Conservation (phyloP, 2,329 filamentous ascomycete genomes). For the Emmonsia crescens region DNA sequence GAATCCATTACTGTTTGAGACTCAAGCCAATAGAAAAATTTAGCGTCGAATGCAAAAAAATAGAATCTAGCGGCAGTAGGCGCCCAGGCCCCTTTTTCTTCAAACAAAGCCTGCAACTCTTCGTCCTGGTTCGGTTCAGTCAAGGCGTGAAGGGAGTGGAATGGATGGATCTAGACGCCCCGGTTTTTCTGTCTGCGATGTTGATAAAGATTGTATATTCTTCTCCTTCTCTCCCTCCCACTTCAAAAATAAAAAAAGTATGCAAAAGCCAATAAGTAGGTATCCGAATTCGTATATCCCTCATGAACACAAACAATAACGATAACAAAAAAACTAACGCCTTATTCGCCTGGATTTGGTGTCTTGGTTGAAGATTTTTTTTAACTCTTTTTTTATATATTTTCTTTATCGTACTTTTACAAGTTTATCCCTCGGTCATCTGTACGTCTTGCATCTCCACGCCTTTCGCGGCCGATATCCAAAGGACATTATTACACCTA, state of each 20-base stretch:
- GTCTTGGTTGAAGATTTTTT: neutral
- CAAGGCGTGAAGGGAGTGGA: neutral
- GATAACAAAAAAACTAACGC: neutral
- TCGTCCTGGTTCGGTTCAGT: neutral
- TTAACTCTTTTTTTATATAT: neutral
- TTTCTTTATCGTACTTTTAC: neutral
- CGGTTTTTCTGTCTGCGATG: neutral
- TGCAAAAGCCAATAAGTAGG: neutral
- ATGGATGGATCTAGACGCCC: neutral
- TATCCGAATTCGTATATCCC: neutral
- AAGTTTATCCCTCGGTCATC: conserved; percentile 15
- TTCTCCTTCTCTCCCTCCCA: neutral
- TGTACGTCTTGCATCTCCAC: conserved; percentile 38
- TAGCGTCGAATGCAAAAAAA: neutral
- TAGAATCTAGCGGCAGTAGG: too few species aligned
- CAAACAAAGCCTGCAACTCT: neutral
- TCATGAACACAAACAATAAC: neutral
- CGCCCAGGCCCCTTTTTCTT: neutral
- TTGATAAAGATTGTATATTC: neutral
- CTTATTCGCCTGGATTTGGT: neutral
- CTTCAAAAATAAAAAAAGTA: neutral
- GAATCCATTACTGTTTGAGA: neutral
- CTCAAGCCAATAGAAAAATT: neutral
- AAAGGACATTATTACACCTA: conserved; percentile 95
- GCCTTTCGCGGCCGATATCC: conserved; percentile 56